Evolutionary conservation across 768 basidiomycete genomes (phyloP).

Genomic region (Tylopilus vinaceipallidus): DNA sequence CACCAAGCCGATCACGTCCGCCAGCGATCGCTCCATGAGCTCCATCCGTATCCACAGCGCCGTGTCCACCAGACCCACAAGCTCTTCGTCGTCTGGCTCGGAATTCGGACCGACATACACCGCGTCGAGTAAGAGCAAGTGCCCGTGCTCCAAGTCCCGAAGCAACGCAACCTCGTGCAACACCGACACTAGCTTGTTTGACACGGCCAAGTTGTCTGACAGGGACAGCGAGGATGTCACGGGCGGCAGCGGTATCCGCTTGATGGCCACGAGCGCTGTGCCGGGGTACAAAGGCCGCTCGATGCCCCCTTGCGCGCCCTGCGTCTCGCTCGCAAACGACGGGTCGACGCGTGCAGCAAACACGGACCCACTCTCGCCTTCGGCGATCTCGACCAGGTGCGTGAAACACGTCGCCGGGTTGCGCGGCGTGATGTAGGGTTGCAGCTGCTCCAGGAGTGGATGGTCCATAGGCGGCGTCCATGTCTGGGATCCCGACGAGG

Average conservation of each 20-base stretch:
- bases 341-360: constrained; percentile 39
- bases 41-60: constrained; percentile 88
- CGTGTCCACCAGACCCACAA: constrained; percentile 38
- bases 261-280: constrained; percentile 66
- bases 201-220: constrained; percentile 35
- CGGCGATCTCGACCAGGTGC: constrained; percentile 75
- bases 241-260: constrained; percentile 57
- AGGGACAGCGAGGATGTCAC: constrained; percentile 30
- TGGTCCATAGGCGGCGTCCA: background rate
- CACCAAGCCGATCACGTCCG: constrained; percentile 70
- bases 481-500: background rate
- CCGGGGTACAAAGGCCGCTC: constrained; percentile 27
- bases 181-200: constrained; percentile 63
- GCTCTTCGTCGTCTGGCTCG: constrained; percentile 30
- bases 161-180: constrained; percentile 59
- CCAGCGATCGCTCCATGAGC: constrained; percentile 84
- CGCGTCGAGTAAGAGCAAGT: constrained; percentile 66
- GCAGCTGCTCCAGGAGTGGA: constrained; percentile 44
- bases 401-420: constrained; percentile 65
- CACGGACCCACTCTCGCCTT: constrained; percentile 80
- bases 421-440: constrained; percentile 60
- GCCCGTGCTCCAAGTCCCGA: constrained; percentile 54
- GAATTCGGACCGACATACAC: constrained; percentile 58
- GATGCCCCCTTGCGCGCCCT: background rate
- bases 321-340: constrained; percentile 10